Base-by-base conservation (phyloP, 306 rosid species). In the Quercus cerris region DNA sequence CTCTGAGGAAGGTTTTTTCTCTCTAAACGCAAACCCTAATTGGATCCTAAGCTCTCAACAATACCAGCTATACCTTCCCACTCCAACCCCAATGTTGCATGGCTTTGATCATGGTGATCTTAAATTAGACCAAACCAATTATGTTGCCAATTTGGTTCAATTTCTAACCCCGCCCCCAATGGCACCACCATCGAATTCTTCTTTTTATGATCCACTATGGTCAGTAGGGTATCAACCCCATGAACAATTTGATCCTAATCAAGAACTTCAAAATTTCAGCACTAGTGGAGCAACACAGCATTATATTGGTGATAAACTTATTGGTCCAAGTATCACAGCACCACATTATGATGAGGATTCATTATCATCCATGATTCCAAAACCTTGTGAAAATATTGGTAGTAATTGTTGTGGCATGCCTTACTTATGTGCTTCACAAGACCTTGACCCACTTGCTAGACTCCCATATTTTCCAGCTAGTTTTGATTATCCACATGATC, bases 21-120 rank as follows among this genome's bases (percentile, higher is more conserved):
- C 90, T 87, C 76, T 87, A 30, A 82, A 78, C 75, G 80, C 86
- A 83, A 90, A 86, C 90, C 88, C 94, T 82, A 86, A 76, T 81
- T 22, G 79, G 52, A 81, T 76, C 70, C 75, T 76, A 19, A 82
- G 82, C 77, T 38, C 84, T 57, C 83, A 81, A 44, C 86, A 77
- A 46, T 83, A 85, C 41, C 87, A 86, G 56, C 87, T 85, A 15
- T 87, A 79, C 88, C 82, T 85, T 83, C 94, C 94, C 72, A 44
- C 51, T 44, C 13, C 51, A 44, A 44, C 51, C 51, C 13, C 51
- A 44, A 44, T 44, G 51, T 44, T 44, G 12, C 51, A 44, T 1
- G 51, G 51, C 51, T 44, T 44, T 44, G 51, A 44, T 44, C 51
- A 44, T 44, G 51, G 12, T 44, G 51, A 44, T 44, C 51, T 44